Evolutionary conservation across 768 basidiomycete species (phyloP).

Genomic region (Boletales sp.): DNA sequence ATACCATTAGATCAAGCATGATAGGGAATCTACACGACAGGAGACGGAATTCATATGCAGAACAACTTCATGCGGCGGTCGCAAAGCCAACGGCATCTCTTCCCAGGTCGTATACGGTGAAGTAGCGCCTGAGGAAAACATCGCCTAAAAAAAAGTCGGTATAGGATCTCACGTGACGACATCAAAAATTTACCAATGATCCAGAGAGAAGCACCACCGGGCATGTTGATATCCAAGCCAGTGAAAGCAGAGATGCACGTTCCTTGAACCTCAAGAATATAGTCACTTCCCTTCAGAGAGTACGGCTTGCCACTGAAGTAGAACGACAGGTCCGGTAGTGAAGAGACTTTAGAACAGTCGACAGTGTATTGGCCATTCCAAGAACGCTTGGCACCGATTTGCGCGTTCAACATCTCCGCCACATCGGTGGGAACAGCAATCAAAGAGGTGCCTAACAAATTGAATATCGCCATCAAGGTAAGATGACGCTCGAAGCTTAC

Average conservation of each 20-base stretch:
- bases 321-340: conserved; percentile 81
- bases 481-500: conserved; percentile 34
- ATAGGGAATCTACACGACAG: conserved; percentile 2
- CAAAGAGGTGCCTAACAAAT: conserved; percentile 72
- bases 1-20: conserved; percentile 13
- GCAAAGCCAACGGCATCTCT: conserved; percentile 85
- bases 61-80: conserved; percentile 27
- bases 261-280: conserved; percentile 85
- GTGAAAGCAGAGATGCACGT: conserved; percentile 95
- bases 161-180: background rate
- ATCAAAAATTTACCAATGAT: conserved; percentile 63
- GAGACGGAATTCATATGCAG: background rate
- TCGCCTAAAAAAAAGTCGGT: conserved; percentile 48
- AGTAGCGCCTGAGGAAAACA: conserved; percentile 88
- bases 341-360: conserved; percentile 82
- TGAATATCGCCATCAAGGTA: conserved; percentile 2
- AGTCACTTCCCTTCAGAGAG: conserved; percentile 78
- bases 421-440: conserved; percentile 93
- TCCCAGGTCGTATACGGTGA: conserved; percentile 84
- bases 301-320: conserved; percentile 79
- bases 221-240: conserved; percentile 84
- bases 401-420: conserved; percentile 95
- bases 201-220: conserved; percentile 71
- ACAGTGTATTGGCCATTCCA: conserved; percentile 97
- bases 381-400: conserved; percentile 89